Percentiles rank a stretch among this genome's conserved stretches.
These are phyloP conservation scores for Podospora didyma DNA, from an alignment of 495 filamentous ascomycete genomes.

Conservation along the genomic window DNA sequence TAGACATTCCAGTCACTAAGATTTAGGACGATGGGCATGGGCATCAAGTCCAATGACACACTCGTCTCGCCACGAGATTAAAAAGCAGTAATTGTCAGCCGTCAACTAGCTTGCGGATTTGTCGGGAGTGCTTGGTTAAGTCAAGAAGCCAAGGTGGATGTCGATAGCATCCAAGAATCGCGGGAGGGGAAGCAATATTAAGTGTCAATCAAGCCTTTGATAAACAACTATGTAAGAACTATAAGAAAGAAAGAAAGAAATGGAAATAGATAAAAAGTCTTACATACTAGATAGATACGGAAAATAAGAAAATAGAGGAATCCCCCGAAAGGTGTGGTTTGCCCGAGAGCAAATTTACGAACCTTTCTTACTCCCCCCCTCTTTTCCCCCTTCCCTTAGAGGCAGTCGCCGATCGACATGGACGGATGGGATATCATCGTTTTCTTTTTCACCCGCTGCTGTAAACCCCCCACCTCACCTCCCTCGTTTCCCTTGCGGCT, in stretches of 20 bases:
- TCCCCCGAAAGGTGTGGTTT: neutral
- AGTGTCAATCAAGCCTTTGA: slow-evolving; percentile 15
- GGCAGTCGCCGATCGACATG: no score
- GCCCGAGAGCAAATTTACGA: neutral
- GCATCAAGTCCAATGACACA: no score
- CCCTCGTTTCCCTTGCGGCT: neutral
- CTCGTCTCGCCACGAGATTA: no score
- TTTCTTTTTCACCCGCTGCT: slow-evolving; percentile 35
- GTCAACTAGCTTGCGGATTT: no score
- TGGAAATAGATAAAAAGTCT: neutral
- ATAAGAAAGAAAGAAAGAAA: slow-evolving; percentile 1
- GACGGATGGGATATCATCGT: neutral
- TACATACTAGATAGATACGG: neutral
- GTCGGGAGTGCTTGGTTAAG: no score
- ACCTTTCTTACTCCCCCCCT: slow-evolving; percentile 6
- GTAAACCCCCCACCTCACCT: slow-evolving; percentile 6
- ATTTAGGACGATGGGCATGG: no score
- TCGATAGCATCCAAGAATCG: no score
- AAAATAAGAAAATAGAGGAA: neutral
- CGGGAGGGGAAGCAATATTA: neutral
- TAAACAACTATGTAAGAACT: neutral
- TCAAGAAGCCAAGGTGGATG: no score
- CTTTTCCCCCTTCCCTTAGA: slow-evolving; percentile 56
- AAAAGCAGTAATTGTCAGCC: no score
- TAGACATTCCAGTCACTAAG: no score